Evolutionary conservation across 495 filamentous ascomycete species (phyloP).

Genomic region (Penicillium simplicissimum): DNA sequence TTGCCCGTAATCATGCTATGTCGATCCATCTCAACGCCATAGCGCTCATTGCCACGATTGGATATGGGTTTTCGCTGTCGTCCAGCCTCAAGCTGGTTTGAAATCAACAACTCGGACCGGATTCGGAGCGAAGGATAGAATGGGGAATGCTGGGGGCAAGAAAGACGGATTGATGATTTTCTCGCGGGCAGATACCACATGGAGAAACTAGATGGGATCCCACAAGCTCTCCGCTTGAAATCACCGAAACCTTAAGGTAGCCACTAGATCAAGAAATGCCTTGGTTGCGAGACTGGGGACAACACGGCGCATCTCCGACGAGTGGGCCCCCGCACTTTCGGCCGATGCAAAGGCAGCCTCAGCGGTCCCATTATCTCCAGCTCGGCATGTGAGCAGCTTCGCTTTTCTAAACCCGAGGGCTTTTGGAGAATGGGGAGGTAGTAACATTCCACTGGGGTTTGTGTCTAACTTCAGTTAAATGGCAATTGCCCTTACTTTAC

Average conservation of each 20-base stretch:
- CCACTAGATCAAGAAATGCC: background rate
- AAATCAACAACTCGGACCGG: background rate
- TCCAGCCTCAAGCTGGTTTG: conserved; percentile 19
- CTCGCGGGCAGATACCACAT: background rate
- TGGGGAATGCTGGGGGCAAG: background rate
- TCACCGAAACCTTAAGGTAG: background rate
- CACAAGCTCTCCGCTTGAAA: background rate
- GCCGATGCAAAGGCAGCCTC: background rate
- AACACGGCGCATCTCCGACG: background rate
- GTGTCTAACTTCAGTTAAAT: background rate
- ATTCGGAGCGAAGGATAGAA: background rate
- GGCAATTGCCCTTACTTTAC: background rate
- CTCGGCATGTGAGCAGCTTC: background rate
- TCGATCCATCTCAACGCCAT: conserved; percentile 57
- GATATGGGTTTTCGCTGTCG: conserved; percentile 52
- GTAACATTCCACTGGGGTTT: background rate
- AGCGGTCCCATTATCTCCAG: background rate
- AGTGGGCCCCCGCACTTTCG: background rate
- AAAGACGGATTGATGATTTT: background rate
- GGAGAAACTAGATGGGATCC: background rate
- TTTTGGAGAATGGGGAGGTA: background rate
- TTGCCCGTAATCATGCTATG: conserved; percentile 55
- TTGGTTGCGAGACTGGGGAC: background rate
- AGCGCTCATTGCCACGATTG: conserved; percentile 48
- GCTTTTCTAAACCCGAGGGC: background rate